Base-by-base conservation (phyloP, 2,329 filamentous ascomycete species). In the Verticillium albo-atrum region DNA sequence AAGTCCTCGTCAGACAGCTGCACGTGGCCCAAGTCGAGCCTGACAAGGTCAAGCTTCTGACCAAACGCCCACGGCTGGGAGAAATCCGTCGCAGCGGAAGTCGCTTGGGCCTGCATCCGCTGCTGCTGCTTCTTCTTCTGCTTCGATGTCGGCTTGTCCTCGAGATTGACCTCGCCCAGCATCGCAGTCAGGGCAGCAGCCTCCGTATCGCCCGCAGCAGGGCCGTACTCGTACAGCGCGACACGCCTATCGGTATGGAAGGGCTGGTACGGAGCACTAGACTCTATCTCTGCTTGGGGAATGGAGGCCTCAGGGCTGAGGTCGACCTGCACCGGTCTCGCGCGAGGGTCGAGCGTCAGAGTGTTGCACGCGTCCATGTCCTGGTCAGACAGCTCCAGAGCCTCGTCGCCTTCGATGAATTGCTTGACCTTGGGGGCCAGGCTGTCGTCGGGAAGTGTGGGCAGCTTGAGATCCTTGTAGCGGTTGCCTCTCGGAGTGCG, bases 221-320 rank as follows among this genome's bases (percentile, higher is more conserved):
- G 62, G 57, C 66, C 71, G 69, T 89, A 90, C 50, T 92, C 83
- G 65, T 87, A 90, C 28, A 97, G 79, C n/a, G 82, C 85, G 52
- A 98, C 90, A 3, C 94, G 86, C 58, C 87, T 85, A 69, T 98
- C 93, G 0, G 93, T 95, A 71, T 98, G 94, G 77, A 98, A 97
- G 1, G 95, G 94, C 68, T 97, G 93, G 68, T 97, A 98, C 2
- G 94, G 92, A 4, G 93, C 90, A 69, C 94, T 97, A 1, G 94
- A 97, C 70, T 99, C 95, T 64, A 97, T 96, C 77, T 97, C 93
- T 6, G 91, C 92, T 64, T 88, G 85, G 1, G 86, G 86, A 59
- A 85, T 93, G 71, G 77, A 89, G 71, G 76, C 90, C 73, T 79
- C 89, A 71, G 78, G 82, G 58, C 74, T 77, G 68, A 72, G 75